phyloP scores from a whole-genome alignment of 352 stramenopile genomes.

The Globisporangium rhizosaccharum region DNA sequence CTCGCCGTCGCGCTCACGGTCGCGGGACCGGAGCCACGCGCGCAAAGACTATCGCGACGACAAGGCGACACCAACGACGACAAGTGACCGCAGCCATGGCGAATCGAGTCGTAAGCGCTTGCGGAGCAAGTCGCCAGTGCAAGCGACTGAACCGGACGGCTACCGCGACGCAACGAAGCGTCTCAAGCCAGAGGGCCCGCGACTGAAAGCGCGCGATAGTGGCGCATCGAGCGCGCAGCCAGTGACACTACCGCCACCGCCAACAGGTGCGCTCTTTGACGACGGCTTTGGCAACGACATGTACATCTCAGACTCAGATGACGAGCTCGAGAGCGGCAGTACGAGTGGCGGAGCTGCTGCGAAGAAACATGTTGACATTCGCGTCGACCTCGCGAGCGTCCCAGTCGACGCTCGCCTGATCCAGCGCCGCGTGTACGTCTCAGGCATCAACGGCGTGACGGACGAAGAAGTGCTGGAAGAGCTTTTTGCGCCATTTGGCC shows the following conservation, averaged over 20 bases:
- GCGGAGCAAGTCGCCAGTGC: not conserved
- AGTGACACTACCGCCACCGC: not conserved
- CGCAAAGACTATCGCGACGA: slow-evolving; percentile 1
- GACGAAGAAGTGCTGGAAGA: slow-evolving; percentile 42
- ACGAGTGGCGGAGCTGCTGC: slow-evolving; percentile 4
- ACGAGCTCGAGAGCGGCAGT: slow-evolving; percentile 21
- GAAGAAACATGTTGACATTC: slow-evolving; percentile 35
- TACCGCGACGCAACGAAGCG: not conserved
- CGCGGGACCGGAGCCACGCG: slow-evolving; percentile 6
- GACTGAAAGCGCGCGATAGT: not conserved
- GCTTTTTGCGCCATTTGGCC: slow-evolving; percentile 47
- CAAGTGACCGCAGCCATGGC: not conserved
- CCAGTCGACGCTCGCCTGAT: slow-evolving; percentile 32
- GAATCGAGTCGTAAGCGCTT: slow-evolving; percentile 1
- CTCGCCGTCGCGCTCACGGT: slow-evolving; percentile 12
- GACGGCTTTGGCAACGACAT: slow-evolving; percentile 12
- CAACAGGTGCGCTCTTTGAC: slow-evolving; percentile 5
- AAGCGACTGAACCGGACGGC: not conserved
- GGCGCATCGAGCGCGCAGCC: not conserved
- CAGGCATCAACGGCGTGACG: slow-evolving; percentile 39
- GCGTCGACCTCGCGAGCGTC: slow-evolving; percentile 36
- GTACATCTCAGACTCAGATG: slow-evolving; percentile 54
- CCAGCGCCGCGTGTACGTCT: slow-evolving; percentile 49
- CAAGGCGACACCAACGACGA: not conserved
- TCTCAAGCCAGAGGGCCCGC: not conserved